Base-by-base conservation (phyloP, 106 monocot genomes). In the Dendrobium huoshanense region DNA sequence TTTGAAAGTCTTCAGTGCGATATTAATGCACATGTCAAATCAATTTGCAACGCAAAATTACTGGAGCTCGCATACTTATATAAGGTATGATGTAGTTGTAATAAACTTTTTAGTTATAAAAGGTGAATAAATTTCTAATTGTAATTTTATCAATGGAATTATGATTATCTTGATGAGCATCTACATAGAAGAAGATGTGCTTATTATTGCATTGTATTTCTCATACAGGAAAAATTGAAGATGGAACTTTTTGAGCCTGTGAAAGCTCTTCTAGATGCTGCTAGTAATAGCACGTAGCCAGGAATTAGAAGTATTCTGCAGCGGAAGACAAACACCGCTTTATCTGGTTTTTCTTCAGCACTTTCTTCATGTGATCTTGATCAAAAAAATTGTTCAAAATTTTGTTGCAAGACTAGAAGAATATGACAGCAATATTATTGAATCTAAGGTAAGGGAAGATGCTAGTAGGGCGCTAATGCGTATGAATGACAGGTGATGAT, bases 401-500 rank as follows among this genome's bases (percentile, higher is more conserved):
- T 84, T 98, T 89, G 41, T 91, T 8, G 84, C 82, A 61, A 86
- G 85, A 49, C 56, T 98, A 73, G 92, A 88, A 51, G 81, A 82
- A 2, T 86, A 92, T 84, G 97, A 91, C 42, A 89, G 82, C 84
- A 94, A 79, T 79, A 78, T 98, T 89, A 94, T 98, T 83, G 92
- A 94, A 78, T 85, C 86, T n/a, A 94, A 92, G 72, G 87, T 92
- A 72, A 94, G 78, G 80, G 94, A 94, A 91, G 94, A 98, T 78
- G 87, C 97, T 79, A 86, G 82, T 72, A 90, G 94, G 80, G 84
- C 94, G 45, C 88, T 98, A 89, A 92, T 91, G 44, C 90, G 85
- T 18, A 98, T 98, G 97, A 98, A 94, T 78, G 97, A 98, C 82
- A 98, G 94, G 97, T 98, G 82, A 11, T 56, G 9, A 1, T 41